Conservation (phyloP, 768 basidiomycete species). For the Thelephora ganbajun region DNA sequence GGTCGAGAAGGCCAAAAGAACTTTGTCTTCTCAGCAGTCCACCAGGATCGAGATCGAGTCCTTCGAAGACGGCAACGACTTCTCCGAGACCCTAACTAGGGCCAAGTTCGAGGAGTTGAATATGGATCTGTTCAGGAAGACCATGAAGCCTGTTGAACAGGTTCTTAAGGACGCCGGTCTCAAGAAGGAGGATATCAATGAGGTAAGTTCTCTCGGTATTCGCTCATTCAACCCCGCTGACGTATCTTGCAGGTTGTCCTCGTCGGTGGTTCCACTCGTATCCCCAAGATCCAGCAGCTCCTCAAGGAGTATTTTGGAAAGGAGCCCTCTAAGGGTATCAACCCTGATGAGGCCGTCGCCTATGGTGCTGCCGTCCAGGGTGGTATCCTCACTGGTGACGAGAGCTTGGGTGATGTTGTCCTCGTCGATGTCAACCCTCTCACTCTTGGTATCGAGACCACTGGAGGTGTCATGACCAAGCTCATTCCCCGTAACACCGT, state of each 20-base stretch:
- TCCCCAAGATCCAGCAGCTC: slow-evolving; percentile 95
- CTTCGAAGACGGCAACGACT: slow-evolving; percentile 89
- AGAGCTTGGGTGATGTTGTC: slow-evolving; percentile 75
- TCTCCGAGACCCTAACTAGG: slow-evolving; percentile 86
- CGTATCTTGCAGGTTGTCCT: slow-evolving; percentile 45
- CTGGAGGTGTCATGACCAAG: slow-evolving; percentile 44
- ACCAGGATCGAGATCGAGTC: slow-evolving; percentile 86
- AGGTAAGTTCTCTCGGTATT: slow-evolving; percentile 29
- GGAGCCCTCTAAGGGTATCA: slow-evolving; percentile 93
- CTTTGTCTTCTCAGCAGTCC: slow-evolving; percentile 76
- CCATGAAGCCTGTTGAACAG: slow-evolving; percentile 96
- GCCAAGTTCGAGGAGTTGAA: slow-evolving; percentile 97
- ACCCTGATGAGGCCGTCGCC: slow-evolving; percentile 95
- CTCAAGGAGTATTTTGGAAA: slow-evolving; percentile 93
- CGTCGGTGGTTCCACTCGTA: slow-evolving; percentile 93
- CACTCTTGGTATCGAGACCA: slow-evolving; percentile 48
- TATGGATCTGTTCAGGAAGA: slow-evolving; percentile 95
- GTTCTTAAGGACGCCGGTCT: slow-evolving; percentile 92
- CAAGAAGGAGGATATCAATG: slow-evolving; percentile 88
- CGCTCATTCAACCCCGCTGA: background rate
- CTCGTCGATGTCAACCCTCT: slow-evolving; percentile 76
- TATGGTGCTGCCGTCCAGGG: slow-evolving; percentile 96
- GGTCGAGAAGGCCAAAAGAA: slow-evolving; percentile 63
- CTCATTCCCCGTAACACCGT: slow-evolving; percentile 45
- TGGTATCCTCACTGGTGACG: slow-evolving; percentile 88